These are phyloP conservation scores for Avena eriantha DNA, from an alignment of 176 grass and related monocot species.

Conservation along the genomic window DNA sequence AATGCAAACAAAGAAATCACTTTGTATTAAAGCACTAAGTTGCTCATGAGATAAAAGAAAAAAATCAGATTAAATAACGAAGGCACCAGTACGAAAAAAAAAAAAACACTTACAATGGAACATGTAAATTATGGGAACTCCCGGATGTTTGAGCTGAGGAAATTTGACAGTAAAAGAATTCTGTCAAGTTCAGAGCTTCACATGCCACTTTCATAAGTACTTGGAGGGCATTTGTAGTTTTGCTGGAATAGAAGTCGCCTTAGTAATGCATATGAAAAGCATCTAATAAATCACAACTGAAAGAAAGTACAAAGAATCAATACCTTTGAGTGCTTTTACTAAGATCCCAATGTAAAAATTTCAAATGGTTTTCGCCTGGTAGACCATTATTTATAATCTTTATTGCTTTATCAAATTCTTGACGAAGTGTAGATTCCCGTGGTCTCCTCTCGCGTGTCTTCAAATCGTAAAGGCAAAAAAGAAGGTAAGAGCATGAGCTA, in stretches of 20 bases:
- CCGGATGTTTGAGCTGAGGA: conserved; percentile 49
- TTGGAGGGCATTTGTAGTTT: conserved; percentile 76
- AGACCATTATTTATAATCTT: conserved; percentile 80
- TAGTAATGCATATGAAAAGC: conserved; percentile 41
- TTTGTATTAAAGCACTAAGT: background rate
- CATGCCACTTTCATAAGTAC: conserved; percentile 78
- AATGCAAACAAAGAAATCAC: background rate
- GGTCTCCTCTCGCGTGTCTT: conserved; percentile 82
- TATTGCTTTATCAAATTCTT: conserved; percentile 83
- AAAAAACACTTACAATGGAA: conserved; percentile 62
- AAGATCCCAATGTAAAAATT: conserved; percentile 98
- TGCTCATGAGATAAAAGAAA: conserved; percentile 29
- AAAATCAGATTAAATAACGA: conserved; percentile 25
- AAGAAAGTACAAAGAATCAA: conserved; percentile 26
- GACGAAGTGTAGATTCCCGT: conserved; percentile 85
- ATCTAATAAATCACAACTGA: conserved; percentile 18
- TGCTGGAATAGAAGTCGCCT: conserved; percentile 54
- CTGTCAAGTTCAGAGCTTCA: conserved; percentile 81
- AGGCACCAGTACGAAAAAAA: conserved; percentile 9
- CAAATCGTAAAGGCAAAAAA: conserved; percentile 31
- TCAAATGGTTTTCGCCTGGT: conserved; percentile 68
- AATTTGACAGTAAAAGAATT: conserved; percentile 80
- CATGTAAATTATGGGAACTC: conserved; percentile 47
- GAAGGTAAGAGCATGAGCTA: conserved; percentile 32
- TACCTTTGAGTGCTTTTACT: conserved; percentile 88